Base-by-base conservation (phyloP, 2,329 filamentous ascomycete species). In the Stagonosporopsis cucurbitacearum region DNA sequence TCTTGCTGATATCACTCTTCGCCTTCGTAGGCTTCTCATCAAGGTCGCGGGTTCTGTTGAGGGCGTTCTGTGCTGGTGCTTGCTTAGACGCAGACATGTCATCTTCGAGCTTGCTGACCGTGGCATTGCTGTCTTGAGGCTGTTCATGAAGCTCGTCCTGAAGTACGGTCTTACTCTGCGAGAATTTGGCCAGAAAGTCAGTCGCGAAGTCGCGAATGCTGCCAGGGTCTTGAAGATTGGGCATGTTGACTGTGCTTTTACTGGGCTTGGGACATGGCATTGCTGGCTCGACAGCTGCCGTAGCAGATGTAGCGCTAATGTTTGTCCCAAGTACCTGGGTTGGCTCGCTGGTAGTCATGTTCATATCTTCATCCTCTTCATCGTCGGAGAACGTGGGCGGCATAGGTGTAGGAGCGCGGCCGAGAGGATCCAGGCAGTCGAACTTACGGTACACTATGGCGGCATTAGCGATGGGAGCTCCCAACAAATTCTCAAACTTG, bases 351-450 rank as follows among this genome's bases (percentile, higher is more conserved):
- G 9, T 22, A 23, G n/a, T 6, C 15, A 2, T 5, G 6, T 46
- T 35, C 8, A 17, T 6, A 7, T 17, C 19, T 9, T 23, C 50
- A 3, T 50, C 25, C 2, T 42, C 52, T 4, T 56, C 33, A 7
- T 64, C 63, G 15, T 50, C 45, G 11, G 46, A 22, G 33, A 46
- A 45, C 43, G 62, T 50, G 5, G 64, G 62, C 26, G 64, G 66
- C 3, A 67, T 37, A 2, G 66, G 64, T 9, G 66, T 67, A 11
- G 66, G 66, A 44, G 64, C 60, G 20, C 53, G 60, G 11, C 61
- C 60, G 3, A 9, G 49, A n/a, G 59, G 56, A 28, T 66, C 56
- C 13, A 50, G 52, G 52, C 61, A 67, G 32, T 68, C 62, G 11
- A 63, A 68, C 2, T 50, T 28, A 19, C 44, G 58, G 51, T 62